phyloP scores from a whole-genome alignment of 1,284 basidiomycete genomes.

The Tylopilus orsonianus region DNA sequence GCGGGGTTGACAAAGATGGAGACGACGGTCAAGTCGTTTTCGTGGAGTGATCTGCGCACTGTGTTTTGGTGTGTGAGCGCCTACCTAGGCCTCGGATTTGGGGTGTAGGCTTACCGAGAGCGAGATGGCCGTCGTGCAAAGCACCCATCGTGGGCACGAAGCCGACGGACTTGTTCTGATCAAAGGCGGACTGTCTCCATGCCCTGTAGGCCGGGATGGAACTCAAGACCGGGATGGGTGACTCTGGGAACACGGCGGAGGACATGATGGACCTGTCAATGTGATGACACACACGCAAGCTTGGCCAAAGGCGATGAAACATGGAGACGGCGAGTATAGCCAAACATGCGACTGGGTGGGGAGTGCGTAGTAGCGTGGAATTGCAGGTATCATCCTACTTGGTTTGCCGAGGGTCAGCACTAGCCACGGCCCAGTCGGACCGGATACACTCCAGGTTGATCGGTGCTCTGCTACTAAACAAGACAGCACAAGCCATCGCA shows the following conservation, averaged over 20 bases:
- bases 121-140: slow-evolving; percentile 89
- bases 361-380: too few species aligned
- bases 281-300: slow-evolving; percentile 1
- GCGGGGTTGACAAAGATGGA: slow-evolving; percentile 99
- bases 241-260: slow-evolving; percentile 38
- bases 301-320: slow-evolving; percentile 9
- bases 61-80: slow-evolving; percentile 5
- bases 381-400: too few species aligned
- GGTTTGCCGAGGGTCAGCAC: too few species aligned
- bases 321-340: slow-evolving; percentile 1
- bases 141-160: slow-evolving; percentile 98
- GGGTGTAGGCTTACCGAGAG: slow-evolving; percentile 62
- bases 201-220: slow-evolving; percentile 67
- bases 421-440: too few species aligned
- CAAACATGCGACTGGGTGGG: background rate
- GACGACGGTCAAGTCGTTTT: slow-evolving; percentile 86
- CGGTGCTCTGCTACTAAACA: too few species aligned
- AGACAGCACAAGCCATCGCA: too few species aligned
- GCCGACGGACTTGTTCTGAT: slow-evolving; percentile 71
- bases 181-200: slow-evolving; percentile 74
- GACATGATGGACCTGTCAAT: slow-evolving; percentile 16
- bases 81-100: background rate
- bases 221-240: slow-evolving; percentile 75
- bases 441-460: too few species aligned
- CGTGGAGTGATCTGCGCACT: slow-evolving; percentile 71